Percentiles rank a stretch among this genome's conserved stretches.
Evolutionary conservation across 192 early-diverging fungal species (phyloP).

Genomic region (Linnemannia schmuckeri): DNA sequence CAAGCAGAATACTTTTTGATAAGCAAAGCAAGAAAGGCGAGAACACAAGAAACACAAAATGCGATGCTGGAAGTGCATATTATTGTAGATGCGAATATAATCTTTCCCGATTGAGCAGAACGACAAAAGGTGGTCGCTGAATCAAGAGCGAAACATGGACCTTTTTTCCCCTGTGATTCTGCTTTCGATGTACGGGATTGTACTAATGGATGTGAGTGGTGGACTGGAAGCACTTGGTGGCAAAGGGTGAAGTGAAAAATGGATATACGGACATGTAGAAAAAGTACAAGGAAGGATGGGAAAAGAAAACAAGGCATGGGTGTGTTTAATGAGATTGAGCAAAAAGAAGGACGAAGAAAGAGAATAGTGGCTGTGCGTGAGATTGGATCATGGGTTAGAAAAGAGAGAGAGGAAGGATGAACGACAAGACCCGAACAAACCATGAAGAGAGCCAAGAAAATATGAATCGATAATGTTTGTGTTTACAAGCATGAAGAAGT

Average conservation of each 20-base stretch:
- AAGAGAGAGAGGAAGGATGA: background rate
- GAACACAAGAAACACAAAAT: background rate
- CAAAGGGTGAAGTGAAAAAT: background rate
- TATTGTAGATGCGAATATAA: background rate
- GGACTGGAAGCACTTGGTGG: background rate
- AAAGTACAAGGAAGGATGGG: background rate
- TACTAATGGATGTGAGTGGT: background rate
- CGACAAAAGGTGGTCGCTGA: background rate
- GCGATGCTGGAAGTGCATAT: background rate
- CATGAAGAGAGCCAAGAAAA: background rate
- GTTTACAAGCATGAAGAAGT: background rate
- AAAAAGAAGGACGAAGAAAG: background rate
- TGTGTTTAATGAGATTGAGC: background rate
- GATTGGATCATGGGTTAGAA: background rate
- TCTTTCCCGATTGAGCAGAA: background rate
- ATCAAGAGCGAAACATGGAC: background rate
- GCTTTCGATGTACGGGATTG: background rate
- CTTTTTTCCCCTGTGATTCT: no score
- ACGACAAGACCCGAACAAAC: background rate
- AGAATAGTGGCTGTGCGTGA: slow-evolving; percentile 2
- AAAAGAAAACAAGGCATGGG: background rate
- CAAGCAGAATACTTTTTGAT: background rate
- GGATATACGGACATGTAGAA: background rate
- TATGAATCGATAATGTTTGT: background rate
- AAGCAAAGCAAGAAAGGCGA: background rate